These are phyloP conservation scores for Parsonsia alboflavescens DNA, from an alignment of 257 asterid species.

Conservation along the genomic window DNA sequence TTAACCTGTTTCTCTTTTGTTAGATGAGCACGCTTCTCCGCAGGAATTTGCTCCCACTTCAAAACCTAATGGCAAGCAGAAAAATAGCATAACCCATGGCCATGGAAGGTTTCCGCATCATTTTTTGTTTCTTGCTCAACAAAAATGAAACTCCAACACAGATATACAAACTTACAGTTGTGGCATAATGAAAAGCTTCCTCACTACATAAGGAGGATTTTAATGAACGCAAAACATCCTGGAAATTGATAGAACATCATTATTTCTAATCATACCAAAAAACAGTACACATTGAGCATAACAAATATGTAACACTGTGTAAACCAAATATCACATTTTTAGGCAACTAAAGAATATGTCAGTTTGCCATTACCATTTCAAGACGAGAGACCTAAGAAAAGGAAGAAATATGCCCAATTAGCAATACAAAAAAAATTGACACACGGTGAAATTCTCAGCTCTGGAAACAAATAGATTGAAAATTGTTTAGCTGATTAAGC, in stretches of 20 bases:
- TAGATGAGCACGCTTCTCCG: conserved; percentile 83
- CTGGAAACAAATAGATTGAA: not conserved
- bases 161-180: conserved; percentile 53
- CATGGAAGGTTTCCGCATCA: not conserved
- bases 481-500: not conserved
- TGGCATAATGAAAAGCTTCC: conserved; percentile 74
- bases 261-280: not conserved
- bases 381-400: not conserved
- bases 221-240: conserved; percentile 76
- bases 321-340: not conserved
- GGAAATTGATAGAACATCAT: conserved; percentile 20
- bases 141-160: not conserved
- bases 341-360: not conserved
- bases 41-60: conserved; percentile 82
- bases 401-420: no score
- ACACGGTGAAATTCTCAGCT: not conserved
- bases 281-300: not conserved
- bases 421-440: not conserved
- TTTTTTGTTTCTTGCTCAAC: not conserved
- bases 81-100: not conserved
- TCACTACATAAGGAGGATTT: conserved; percentile 61
- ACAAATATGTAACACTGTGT: not conserved
- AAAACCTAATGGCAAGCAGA: conserved; percentile 44
- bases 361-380: not conserved
- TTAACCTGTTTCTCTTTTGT: conserved; percentile 86